These are phyloP conservation scores for Schizochytrium sp. DNA, from an alignment of 108 stramenopile species.

Conservation along the genomic window DNA sequence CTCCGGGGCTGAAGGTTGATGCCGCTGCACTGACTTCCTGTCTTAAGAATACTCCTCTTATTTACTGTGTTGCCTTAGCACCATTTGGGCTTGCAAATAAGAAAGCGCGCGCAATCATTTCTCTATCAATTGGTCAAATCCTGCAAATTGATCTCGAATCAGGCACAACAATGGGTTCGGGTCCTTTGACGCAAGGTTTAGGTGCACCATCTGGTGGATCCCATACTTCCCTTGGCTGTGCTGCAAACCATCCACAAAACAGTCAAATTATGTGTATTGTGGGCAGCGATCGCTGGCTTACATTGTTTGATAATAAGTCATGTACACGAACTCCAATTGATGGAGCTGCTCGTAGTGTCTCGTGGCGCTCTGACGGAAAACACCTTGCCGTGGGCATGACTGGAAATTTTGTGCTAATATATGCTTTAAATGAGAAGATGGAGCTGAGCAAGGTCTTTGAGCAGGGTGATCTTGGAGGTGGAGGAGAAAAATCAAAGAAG, in stretches of 20 bases:
- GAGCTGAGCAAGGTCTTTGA: neutral
- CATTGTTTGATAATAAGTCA: neutral
- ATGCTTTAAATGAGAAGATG: neutral
- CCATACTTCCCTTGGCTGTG: neutral
- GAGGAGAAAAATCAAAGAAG: neutral
- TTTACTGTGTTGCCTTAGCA: neutral
- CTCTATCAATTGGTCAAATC: neutral
- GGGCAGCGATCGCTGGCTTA: neutral
- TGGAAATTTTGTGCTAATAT: neutral
- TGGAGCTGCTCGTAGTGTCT: neutral
- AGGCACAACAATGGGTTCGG: neutral
- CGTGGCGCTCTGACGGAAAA: neutral
- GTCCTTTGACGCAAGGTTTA: neutral
- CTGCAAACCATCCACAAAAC: neutral
- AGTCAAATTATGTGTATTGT: neutral
- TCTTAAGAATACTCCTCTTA: neutral
- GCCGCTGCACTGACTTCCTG: neutral
- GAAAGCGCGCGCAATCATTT: neutral
- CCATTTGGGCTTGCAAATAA: neutral
- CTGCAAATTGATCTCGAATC: slow-evolving; percentile 43
- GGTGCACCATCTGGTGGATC: neutral
- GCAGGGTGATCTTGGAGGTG: neutral
- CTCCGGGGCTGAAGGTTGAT: neutral
- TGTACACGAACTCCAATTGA: neutral
- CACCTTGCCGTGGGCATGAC: slow-evolving; percentile 35